Conservation (phyloP, 345 rosid genomes). For the Triadica sebifera region DNA sequence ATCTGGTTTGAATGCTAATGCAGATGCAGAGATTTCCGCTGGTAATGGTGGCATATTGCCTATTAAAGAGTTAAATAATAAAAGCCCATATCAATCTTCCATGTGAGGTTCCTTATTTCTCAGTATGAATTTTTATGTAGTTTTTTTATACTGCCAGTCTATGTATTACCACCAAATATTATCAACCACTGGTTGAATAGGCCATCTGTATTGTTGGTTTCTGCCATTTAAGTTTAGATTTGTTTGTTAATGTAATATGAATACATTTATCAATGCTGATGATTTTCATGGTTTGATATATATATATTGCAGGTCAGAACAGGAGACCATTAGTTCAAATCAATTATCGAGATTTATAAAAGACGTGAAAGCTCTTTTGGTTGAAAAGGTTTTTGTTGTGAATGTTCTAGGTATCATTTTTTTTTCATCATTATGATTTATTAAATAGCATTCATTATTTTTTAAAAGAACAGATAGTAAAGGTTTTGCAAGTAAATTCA, state of each 20-base stretch:
- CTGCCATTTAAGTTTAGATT: background rate
- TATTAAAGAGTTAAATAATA: constrained; percentile 22
- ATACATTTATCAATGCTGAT: background rate
- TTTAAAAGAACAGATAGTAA: background rate
- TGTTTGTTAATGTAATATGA: background rate
- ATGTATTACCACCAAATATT: background rate
- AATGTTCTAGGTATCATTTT: constrained; percentile 66
- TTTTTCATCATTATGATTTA: background rate
- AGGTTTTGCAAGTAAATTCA: background rate
- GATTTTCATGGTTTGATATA: background rate
- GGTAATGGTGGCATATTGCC: constrained; percentile 20
- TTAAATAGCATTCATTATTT: background rate
- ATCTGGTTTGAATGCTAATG: constrained; percentile 15
- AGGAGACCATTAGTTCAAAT: constrained; percentile 24
- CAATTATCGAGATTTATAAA: constrained; percentile 55
- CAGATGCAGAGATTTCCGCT: constrained; percentile 33
- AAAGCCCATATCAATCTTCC: constrained; percentile 24
- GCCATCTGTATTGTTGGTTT: background rate
- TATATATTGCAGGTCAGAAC: constrained; percentile 34
- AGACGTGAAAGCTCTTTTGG: constrained; percentile 64
- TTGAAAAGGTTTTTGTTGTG: constrained; percentile 61
- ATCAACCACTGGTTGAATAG: background rate
- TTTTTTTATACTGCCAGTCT: background rate
- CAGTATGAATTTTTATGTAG: background rate
- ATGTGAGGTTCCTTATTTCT: constrained; percentile 32